phyloP scores from a whole-genome alignment of 1,284 basidiomycete genomes.

The Schizophyllum amplum region DNA sequence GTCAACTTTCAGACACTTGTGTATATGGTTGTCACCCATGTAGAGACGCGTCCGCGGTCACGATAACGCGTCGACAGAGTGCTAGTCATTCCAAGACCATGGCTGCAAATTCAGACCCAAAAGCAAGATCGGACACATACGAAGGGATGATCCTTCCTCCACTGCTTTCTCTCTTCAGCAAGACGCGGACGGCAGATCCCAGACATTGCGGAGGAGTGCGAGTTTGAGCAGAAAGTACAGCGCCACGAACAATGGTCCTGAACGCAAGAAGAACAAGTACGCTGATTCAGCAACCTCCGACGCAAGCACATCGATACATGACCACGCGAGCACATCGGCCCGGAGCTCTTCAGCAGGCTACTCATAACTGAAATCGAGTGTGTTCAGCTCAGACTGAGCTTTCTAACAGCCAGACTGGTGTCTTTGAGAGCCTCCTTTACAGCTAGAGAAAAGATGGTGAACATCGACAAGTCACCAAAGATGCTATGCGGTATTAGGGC shows the following conservation, averaged over 20 bases:
- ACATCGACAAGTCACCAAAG: not conserved
- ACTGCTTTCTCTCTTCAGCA: slow-evolving; percentile 96
- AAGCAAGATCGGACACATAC: slow-evolving; percentile 45
- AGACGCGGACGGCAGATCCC: slow-evolving; percentile 81
- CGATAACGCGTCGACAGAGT: not conserved
- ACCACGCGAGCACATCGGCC: not conserved
- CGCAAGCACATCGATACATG: not conserved
- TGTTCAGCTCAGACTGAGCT: no score
- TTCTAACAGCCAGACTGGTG: no score
- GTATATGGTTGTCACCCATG: no score
- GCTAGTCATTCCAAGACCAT: no score
- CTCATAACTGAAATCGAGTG: no score
- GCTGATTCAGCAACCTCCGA: not conserved
- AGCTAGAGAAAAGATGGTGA: not conserved
- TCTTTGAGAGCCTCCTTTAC: not conserved
- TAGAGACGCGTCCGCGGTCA: not conserved
- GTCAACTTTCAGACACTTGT: no score
- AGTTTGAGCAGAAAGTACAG: not conserved
- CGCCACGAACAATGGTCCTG: not conserved
- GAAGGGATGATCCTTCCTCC: slow-evolving; percentile 98
- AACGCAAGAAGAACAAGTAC: not conserved
- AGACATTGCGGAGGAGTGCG: slow-evolving; percentile 41
- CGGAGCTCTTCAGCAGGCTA: no score
- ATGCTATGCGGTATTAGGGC: not conserved
- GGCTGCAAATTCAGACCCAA: no score